Base-by-base conservation (phyloP, 208 protist genomes). In the Wallacemonas sp. region DNA sequence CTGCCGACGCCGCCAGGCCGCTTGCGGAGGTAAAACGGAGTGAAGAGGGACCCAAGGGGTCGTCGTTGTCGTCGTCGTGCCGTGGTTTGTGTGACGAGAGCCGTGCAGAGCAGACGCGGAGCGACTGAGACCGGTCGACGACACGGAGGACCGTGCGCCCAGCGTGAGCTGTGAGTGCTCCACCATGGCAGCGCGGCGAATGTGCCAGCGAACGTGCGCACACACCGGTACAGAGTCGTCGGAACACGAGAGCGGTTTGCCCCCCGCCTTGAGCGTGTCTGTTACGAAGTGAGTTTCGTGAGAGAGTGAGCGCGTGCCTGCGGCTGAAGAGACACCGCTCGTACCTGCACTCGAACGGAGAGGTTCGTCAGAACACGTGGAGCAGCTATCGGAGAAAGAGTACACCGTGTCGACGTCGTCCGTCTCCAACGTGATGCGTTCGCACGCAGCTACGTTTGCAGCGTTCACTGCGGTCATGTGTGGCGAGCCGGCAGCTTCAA, bases 41-140 rank as follows among this genome's bases (percentile, higher is more conserved):
- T 4, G 12, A 4, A 57, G 13, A 34, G 66, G 66, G 12, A 71
- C 17, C 71, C 71, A 77, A 4, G 24, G 22, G 8, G 71, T 68
- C 1, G 41, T 36, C 32, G 37, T 48, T 3, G 9, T 27, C n/a
- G 45, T 22, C 19, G 53, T 29, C 29, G 2, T 8, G n/a, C 4
- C 30, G n/a, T n/a, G n/a, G n/a, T n/a, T n/a, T 21, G 41, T 33
- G 19, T 10, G 54, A 15, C 15, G 39, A 22, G 29, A 70, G 63
- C 17, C 8, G 37, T 3, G 21, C 44, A 36, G 30, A 22, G 44
- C 45, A 64, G 32, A n/a, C 9, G 33, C 17, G 12, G 57, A 32
- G 17, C 48, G 41, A 33, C 4, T 3, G 19, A 77, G 58, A 26
- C 60, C 65, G 5, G 65, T 57, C 8, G 71, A 26, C 10, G 13